Conservation (phyloP, 768 basidiomycete genomes). For the Lactarius deliciosus region DNA sequence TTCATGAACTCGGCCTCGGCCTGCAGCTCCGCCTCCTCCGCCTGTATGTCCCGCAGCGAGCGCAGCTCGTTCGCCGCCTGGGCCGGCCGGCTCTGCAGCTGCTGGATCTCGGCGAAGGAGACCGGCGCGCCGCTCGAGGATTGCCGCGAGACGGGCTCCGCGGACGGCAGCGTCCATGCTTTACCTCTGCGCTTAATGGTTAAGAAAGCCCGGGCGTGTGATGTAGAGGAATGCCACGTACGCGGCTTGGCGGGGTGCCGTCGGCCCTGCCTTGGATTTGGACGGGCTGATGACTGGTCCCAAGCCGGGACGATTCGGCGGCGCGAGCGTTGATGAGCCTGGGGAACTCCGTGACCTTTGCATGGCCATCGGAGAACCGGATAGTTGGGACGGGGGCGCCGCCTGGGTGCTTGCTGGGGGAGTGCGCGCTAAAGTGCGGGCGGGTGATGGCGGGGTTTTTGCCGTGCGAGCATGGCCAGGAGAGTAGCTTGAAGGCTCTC, state of each 20-base stretch:
- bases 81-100: slow-evolving; percentile 63
- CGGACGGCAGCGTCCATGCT: slow-evolving; percentile 65
- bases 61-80: slow-evolving; percentile 49
- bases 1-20: slow-evolving; percentile 60
- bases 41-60: slow-evolving; percentile 80
- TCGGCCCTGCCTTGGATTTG: slow-evolving; percentile 31
- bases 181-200: slow-evolving; percentile 38
- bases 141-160: slow-evolving; percentile 45
- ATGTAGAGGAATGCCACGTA: slow-evolving; percentile 38
- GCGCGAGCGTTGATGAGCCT: not conserved
- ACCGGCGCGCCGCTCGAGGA: slow-evolving; percentile 36
- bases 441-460: not conserved
- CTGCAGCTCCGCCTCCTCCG: slow-evolving; percentile 63
- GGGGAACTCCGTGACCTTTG: slow-evolving; percentile 13
- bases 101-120: slow-evolving; percentile 85
- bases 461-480: not conserved
- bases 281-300: slow-evolving; percentile 66
- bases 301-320: slow-evolving; percentile 38
- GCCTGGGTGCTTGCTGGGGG: not conserved
- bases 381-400: not conserved
- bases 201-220: not conserved
- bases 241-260: slow-evolving; percentile 47
- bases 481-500: slow-evolving; percentile 1
- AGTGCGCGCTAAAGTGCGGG: not conserved
- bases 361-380: not conserved